Evolutionary conservation across 805 yeast species (phyloP).

Genomic region (Alloascoidea africana): DNA sequence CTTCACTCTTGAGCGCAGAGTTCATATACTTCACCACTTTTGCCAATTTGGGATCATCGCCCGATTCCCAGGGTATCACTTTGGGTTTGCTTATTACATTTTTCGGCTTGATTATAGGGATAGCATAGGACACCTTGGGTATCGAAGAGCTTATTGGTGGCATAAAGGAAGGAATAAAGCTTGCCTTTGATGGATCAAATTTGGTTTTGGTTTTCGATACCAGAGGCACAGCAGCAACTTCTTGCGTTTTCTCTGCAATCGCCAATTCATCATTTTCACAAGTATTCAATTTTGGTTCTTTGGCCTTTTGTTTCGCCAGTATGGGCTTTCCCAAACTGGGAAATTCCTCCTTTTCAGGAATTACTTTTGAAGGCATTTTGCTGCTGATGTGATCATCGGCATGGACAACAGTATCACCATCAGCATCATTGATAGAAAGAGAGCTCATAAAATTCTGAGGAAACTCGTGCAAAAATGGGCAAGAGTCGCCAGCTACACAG

Average conservation of each 20-base stretch:
- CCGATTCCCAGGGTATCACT: slow-evolving; percentile 13
- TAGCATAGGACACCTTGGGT: background rate
- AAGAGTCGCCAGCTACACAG: slow-evolving; percentile 26
- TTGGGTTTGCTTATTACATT: slow-evolving; percentile 9
- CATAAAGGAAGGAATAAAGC: slow-evolving; percentile 3
- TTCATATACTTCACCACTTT: slow-evolving; percentile 9
- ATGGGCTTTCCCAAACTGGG: slow-evolving; percentile 5
- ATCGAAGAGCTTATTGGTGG: slow-evolving; percentile 1
- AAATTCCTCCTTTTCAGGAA: background rate
- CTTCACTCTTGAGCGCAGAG: slow-evolving; percentile 11
- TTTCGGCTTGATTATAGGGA: background rate
- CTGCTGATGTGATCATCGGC: no score
- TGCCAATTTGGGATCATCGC: slow-evolving; percentile 2
- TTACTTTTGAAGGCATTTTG: no score
- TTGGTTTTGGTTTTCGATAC: background rate
- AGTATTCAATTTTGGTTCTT: no score
- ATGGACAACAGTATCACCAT: no score
- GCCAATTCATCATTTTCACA: no score
- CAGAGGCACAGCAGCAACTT: background rate
- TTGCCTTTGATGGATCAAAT: slow-evolving; percentile 3
- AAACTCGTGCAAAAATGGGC: slow-evolving; percentile 24
- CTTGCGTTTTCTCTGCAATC: background rate
- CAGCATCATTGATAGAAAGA: no score
- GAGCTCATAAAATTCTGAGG: slow-evolving; percentile 13
- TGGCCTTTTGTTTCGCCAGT: slow-evolving; percentile 6